A percentile compares a stretch with the other conserved stretches of the same genome.
phyloP scores from a whole-genome alignment of 192 early-diverging fungal species.

The Spizellomyces sp. region DNA sequence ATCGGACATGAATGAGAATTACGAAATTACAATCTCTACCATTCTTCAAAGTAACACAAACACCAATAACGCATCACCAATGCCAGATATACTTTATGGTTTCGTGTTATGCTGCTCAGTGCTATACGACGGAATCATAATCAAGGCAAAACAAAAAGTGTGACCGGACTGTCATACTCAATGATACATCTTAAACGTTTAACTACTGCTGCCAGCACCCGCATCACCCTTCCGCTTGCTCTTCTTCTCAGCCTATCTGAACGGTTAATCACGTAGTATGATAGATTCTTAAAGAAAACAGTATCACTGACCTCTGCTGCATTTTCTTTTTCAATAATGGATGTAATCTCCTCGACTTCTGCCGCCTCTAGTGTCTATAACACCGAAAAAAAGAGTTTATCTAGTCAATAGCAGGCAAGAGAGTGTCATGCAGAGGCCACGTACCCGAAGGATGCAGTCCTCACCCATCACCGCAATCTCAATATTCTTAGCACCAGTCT shows the following conservation, averaged over 20 bases:
- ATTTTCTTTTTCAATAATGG: constrained; percentile 85
- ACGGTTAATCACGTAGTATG: constrained; percentile 6
- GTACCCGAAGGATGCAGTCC: constrained; percentile 70
- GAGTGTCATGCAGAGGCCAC: constrained; percentile 3
- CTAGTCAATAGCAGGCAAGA: not conserved
- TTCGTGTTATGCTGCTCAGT: too few species aligned
- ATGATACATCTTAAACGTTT: too few species aligned
- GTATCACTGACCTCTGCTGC: constrained; percentile 64
- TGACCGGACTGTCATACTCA: too few species aligned
- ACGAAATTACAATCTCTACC: too few species aligned
- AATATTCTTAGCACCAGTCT: constrained; percentile 99
- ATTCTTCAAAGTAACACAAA: too few species aligned
- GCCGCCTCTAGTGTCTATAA: constrained; percentile 66
- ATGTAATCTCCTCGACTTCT: constrained; percentile 75
- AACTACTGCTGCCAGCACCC: not conserved
- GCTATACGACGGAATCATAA: too few species aligned
- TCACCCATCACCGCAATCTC: constrained; percentile 91
- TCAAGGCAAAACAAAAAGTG: too few species aligned
- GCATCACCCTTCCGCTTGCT: constrained; percentile 25
- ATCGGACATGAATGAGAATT: too few species aligned
- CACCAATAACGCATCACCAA: too few species aligned
- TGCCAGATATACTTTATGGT: too few species aligned
- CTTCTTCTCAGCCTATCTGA: constrained; percentile 45
- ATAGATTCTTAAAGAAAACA: not conserved
- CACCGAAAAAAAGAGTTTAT: not conserved